Percentiles rank a stretch among this genome's conserved stretches.
Conservation (phyloP, 2,329 filamentous ascomycete species). For the Erysiphe pulchra region DNA sequence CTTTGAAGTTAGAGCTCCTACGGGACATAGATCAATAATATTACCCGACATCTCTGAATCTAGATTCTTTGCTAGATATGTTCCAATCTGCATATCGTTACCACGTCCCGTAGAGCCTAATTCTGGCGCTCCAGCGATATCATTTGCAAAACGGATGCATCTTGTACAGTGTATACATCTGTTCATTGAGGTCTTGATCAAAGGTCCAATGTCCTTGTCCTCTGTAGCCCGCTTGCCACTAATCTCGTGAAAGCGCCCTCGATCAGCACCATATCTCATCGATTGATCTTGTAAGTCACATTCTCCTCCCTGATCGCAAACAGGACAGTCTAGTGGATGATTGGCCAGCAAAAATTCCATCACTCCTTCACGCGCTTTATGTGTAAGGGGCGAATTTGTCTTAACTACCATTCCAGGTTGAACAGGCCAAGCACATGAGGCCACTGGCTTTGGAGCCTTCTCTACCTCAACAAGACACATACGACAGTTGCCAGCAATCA, state of each 20-base stretch:
- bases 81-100: constrained; percentile 94
- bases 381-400: constrained; percentile 83
- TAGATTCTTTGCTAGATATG: constrained; percentile 82
- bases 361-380: constrained; percentile 95
- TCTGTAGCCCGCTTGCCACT: constrained; percentile 92
- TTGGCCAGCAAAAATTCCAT: constrained; percentile 98
- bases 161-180: constrained; percentile 97
- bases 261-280: constrained; percentile 91
- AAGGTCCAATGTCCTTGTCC: constrained; percentile 95
- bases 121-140: constrained; percentile 85
- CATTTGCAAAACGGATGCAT: constrained; percentile 93
- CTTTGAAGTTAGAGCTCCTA: constrained; percentile 88
- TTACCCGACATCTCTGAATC: constrained; percentile 91
- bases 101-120: constrained; percentile 84
- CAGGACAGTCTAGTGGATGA: constrained; percentile 84
- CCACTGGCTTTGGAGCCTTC: constrained; percentile 83
- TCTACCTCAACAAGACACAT: constrained; percentile 99
- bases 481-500: constrained; percentile 98
- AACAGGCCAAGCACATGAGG: constrained; percentile 96
- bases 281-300: constrained; percentile 98
- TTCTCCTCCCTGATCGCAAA: constrained; percentile 97
- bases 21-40: constrained; percentile 92
- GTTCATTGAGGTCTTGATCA: constrained; percentile 99
- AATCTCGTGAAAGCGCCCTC: constrained; percentile 89
- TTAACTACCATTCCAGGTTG: constrained; percentile 98